A percentile compares a stretch with the other conserved stretches of the same genome.
Evolutionary conservation across 768 basidiomycete genomes (phyloP).

Genomic region (Termitomyces sp.): DNA sequence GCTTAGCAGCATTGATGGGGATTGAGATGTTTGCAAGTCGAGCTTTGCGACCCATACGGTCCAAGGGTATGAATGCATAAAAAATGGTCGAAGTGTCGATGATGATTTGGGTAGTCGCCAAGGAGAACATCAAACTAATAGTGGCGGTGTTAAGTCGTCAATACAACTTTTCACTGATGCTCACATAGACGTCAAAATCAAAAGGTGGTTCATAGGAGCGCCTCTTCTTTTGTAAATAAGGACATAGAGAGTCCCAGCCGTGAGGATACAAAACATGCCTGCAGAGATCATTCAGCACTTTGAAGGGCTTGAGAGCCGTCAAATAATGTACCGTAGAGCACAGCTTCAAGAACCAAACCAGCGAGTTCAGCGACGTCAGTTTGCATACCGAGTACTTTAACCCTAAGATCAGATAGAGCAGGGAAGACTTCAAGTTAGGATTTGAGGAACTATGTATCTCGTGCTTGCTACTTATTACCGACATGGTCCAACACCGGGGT

Average conservation of each 20-base stretch:
- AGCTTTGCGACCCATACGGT: not conserved
- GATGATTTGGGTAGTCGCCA: conserved; percentile 1
- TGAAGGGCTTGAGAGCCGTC: too few relatives aligned
- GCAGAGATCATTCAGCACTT: too few relatives aligned
- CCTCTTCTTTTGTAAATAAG: not conserved
- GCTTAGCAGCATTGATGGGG: conserved; percentile 8
- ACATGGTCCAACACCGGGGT: too few relatives aligned
- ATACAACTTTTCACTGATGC: too few relatives aligned
- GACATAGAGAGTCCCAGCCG: not conserved
- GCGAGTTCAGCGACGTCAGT: conserved; percentile 7
- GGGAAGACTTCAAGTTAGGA: too few relatives aligned
- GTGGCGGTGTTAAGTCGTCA: too few relatives aligned
- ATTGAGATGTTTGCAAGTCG: conserved; percentile 3
- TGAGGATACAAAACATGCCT: not conserved
- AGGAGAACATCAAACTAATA: not conserved
- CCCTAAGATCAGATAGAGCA: too few relatives aligned
- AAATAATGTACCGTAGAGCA: conserved; percentile 5
- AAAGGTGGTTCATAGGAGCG: not conserved
- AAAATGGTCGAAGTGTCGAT: not conserved
- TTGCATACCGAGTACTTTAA: too few relatives aligned
- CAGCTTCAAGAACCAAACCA: conserved; percentile 6
- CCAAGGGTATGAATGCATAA: not conserved
- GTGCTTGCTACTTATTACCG: too few relatives aligned
- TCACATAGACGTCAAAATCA: not conserved
- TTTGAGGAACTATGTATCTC: too few relatives aligned